A percentile compares a stretch with the other conserved stretches of the same genome.
Evolutionary conservation across 768 basidiomycete species (phyloP).

Genomic region (Astraeus odoratus): DNA sequence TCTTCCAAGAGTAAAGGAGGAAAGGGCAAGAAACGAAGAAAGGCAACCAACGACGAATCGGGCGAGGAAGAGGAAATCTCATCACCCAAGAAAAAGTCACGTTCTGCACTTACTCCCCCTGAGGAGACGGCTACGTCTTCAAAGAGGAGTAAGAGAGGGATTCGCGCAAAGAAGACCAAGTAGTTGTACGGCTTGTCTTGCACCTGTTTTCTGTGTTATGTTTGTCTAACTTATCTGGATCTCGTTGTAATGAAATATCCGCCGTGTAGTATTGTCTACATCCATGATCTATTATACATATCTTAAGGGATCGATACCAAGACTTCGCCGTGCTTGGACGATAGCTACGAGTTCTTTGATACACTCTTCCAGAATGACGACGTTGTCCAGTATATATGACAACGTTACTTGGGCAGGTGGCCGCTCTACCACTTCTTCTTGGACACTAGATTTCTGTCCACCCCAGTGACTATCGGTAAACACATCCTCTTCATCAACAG

Average conservation of each 20-base stretch:
- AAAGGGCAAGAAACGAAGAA: slow-evolving; percentile 50
- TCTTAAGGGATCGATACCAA: slow-evolving; percentile 79
- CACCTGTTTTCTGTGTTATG: not conserved
- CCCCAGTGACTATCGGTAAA: slow-evolving; percentile 38
- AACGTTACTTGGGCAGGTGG: slow-evolving; percentile 52
- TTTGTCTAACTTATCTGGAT: slow-evolving; percentile 3
- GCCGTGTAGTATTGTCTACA: slow-evolving; percentile 4
- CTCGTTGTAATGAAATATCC: not conserved
- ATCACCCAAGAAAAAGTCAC: slow-evolving; percentile 46
- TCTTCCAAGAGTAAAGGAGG: slow-evolving; percentile 31
- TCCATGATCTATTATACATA: slow-evolving; percentile 44
- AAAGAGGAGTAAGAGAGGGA: slow-evolving; percentile 21
- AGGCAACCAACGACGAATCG: slow-evolving; percentile 28
- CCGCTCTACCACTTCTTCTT: slow-evolving; percentile 20
- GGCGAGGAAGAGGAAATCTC: slow-evolving; percentile 30
- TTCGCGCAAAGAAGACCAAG: slow-evolving; percentile 31
- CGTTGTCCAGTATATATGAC: slow-evolving; percentile 84
- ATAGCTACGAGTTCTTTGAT: slow-evolving; percentile 90
- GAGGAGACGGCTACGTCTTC: slow-evolving; percentile 39
- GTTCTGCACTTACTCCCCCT: slow-evolving; percentile 35
- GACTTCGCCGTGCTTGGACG: slow-evolving; percentile 71
- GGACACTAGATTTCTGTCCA: slow-evolving; percentile 20
- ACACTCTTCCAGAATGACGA: slow-evolving; percentile 90
- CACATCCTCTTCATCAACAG: slow-evolving; percentile 71
- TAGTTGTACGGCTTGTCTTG: slow-evolving; percentile 8